Conservation (phyloP, 805 yeast genomes). For the Saccharomycopsis schoenii region DNA sequence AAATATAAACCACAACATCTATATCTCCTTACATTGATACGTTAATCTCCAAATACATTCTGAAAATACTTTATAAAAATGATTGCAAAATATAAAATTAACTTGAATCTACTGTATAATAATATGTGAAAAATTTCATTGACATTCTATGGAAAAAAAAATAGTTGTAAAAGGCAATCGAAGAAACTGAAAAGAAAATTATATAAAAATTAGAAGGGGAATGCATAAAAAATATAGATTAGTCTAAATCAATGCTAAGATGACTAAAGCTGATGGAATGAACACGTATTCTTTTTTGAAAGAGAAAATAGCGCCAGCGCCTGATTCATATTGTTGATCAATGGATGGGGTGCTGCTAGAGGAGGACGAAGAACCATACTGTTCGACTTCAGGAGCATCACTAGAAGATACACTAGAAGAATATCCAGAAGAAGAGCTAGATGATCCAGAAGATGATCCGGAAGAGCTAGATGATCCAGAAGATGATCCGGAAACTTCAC, state of each 20-base stretch:
- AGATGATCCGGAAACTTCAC: constrained; percentile 1
- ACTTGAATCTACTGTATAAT: too few relatives aligned
- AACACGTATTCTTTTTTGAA: neutral
- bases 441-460: neutral
- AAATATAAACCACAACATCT: neutral
- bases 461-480: neutral
- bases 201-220: neutral
- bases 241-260: neutral
- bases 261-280: neutral
- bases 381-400: neutral
- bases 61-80: too few relatives aligned
- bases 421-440: neutral
- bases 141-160: neutral
- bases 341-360: neutral
- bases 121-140: neutral
- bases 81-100: too few relatives aligned
- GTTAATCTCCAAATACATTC: too few relatives aligned
- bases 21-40: neutral
- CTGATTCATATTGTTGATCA: neutral
- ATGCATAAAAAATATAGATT: neutral
- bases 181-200: neutral
- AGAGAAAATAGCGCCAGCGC: neutral
- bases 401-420: neutral
- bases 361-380: neutral
- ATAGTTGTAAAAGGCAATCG: neutral